Base-by-base conservation (phyloP, 2,329 filamentous ascomycete genomes). In the Sporothrix schenckii region DNA sequence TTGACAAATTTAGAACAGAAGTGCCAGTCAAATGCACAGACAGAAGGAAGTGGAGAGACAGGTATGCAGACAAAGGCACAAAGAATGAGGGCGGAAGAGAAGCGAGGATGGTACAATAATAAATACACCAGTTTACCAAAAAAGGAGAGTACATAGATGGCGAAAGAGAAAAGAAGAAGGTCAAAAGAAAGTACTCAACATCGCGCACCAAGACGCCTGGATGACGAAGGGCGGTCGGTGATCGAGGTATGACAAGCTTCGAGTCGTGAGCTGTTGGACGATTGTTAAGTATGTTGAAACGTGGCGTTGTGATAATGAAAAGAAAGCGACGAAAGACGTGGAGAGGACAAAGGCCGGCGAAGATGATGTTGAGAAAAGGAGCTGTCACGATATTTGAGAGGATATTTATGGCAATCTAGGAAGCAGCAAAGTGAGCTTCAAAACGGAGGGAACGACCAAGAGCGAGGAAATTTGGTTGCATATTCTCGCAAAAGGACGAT, bases 331-430 rank as follows among this genome's bases (percentile, higher is more conserved):
- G 11, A 16, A 41, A 41, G 3, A 39, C 6, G 5, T 58, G 27
- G 5, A 39, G 27, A 24, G 16, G 27, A 39, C 7, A 16, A 34
- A n/a, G 11, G 27, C 5, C n/a, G 54, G 54, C 11, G 19, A 41
- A 10, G 30, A 58, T 19, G 30, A 7, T 21, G 30, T 58, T 7
- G 54, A 11, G 30, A 41, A 21, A 16, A 21, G 19, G 19, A 58
- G 54, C n/a, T 39, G 30, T 58, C 27, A 10, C 4, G 52, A 9
- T 34, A 34, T 34, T 34, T 34, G 34, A 34, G 21, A 16, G n/a
- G 13, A 13, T 47, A 63, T 63, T 63, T 63, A 63, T 63, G 39
- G 21, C 34, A 19, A 10, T 24, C n/a, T 58, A 30, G 30, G 54
- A 39, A 41, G 30, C 9, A n/a, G 30, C 30, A 16, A 21, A 11